These are phyloP conservation scores for Elaeis guineensis DNA, from an alignment of 176 grass and related monocot species.

Conservation along the genomic window DNA sequence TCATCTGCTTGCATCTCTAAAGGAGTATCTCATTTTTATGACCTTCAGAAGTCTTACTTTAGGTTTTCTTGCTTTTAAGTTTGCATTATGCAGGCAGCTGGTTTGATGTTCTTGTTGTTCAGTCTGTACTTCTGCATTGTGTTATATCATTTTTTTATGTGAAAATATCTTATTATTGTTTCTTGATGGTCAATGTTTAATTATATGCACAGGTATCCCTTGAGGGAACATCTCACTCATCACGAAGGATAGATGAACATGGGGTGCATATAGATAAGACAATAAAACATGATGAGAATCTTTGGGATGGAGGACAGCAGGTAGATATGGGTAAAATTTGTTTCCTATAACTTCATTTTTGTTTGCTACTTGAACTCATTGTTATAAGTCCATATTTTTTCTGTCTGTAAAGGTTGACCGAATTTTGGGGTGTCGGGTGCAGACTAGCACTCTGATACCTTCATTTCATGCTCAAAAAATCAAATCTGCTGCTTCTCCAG, in stretches of 20 bases:
- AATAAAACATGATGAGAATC: slow-evolving; percentile 9
- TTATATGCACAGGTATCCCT: slow-evolving; percentile 4
- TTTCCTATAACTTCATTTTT: neutral
- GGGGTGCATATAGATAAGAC: neutral
- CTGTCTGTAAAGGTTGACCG: slow-evolving; percentile 74
- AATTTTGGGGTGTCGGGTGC: slow-evolving; percentile 72
- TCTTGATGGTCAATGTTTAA: neutral
- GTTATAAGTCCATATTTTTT: slow-evolving; percentile 2
- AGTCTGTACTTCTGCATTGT: neutral
- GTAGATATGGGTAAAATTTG: no score
- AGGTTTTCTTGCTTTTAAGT: no score
- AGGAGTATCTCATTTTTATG: no score
- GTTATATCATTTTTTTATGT: neutral
- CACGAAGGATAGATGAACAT: slow-evolving; percentile 11
- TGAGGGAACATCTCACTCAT: neutral
- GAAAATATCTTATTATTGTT: neutral
- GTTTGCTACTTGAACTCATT: slow-evolving; percentile 7
- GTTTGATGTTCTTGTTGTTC: no score
- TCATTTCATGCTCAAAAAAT: neutral
- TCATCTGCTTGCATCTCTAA: no score
- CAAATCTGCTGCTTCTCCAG: slow-evolving; percentile 24
- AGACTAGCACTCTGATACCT: slow-evolving; percentile 29
- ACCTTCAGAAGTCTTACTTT: no score
- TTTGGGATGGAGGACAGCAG: slow-evolving; percentile 15
- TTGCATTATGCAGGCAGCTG: no score